These are phyloP conservation scores for Komagataea norvegica DNA, from an alignment of 1,139 yeast species.

Conservation along the genomic window DNA sequence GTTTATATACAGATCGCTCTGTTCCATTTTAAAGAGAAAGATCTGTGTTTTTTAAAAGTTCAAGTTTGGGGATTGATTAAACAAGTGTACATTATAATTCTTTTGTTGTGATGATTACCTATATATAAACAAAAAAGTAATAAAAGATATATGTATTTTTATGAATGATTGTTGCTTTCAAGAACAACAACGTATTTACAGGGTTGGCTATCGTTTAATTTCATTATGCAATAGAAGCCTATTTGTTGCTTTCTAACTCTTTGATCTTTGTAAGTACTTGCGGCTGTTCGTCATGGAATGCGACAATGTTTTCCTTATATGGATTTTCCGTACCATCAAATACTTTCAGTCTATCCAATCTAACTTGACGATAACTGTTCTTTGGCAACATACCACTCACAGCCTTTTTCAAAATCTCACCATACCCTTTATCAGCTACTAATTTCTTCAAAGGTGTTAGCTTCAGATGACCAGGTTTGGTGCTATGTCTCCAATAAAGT, in stretches of 20 bases:
- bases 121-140: not conserved
- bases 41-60: too few species aligned
- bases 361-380: slow-evolving; percentile 70
- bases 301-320: slow-evolving; percentile 73
- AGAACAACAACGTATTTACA: slow-evolving; percentile 7
- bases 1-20: slow-evolving; percentile 66
- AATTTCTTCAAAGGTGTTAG: slow-evolving; percentile 78
- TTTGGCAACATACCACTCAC: slow-evolving; percentile 96
- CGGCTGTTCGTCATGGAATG: slow-evolving; percentile 79
- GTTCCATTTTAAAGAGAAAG: slow-evolving; percentile 17
- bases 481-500: slow-evolving; percentile 87
- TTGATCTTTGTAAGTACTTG: slow-evolving; percentile 42
- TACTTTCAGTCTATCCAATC: slow-evolving; percentile 80
- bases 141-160: slow-evolving; percentile 6
- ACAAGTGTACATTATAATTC: slow-evolving; percentile 1
- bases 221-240: not conserved
- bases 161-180: not conserved
- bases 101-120: not conserved
- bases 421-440: slow-evolving; percentile 75
- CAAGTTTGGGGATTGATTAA: not conserved
- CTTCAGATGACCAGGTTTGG: slow-evolving; percentile 85
- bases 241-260: slow-evolving; percentile 11
- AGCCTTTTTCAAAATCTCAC: slow-evolving; percentile 77
- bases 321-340: slow-evolving; percentile 90
- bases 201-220: not conserved